Conservation (phyloP, 768 basidiomycete genomes). For the Mycena maculata region DNA sequence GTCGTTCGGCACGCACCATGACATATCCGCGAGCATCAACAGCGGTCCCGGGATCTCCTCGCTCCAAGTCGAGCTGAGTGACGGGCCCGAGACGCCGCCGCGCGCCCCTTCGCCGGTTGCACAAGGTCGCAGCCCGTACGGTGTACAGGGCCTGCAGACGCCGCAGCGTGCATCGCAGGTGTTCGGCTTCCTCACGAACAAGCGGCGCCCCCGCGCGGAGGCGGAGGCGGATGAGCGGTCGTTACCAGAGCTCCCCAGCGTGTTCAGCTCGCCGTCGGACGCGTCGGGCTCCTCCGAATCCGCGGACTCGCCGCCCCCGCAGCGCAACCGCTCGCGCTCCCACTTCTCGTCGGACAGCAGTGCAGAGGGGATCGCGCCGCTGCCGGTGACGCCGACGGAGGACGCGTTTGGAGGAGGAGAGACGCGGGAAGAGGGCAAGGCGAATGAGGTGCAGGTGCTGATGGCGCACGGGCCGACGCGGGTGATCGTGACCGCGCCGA, state of each 20-base stretch:
- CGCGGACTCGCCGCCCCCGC: constrained; percentile 35
- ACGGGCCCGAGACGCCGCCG: constrained; percentile 54
- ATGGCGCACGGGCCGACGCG: constrained; percentile 59
- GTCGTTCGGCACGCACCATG: constrained; percentile 59
- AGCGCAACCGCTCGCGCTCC: constrained; percentile 28
- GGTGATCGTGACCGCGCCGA: constrained; percentile 67
- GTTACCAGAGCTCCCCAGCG: constrained; percentile 53
- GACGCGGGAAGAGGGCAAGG: no score
- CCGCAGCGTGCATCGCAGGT: constrained; percentile 80
- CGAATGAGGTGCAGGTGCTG: constrained; percentile 53
- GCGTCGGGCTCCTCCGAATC: constrained; percentile 49
- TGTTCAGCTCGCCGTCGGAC: constrained; percentile 55
- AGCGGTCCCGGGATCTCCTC: constrained; percentile 68
- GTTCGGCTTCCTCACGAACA: constrained; percentile 75
- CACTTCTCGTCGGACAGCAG: constrained; percentile 47
- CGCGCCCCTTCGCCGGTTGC: constrained; percentile 40
- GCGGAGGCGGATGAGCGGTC: constrained; percentile 49
- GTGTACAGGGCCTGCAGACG: constrained; percentile 55
- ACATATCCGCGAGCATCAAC: constrained; percentile 56
- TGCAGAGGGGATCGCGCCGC: constrained; percentile 23
- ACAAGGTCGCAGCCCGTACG: constrained; percentile 44
- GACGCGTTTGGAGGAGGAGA: constrained; percentile 19
- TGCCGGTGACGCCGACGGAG: constrained; percentile 37
- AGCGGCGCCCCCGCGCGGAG: constrained; percentile 46
- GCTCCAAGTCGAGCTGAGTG: constrained; percentile 79